These are phyloP conservation scores for Chloroidium sp. DNA, from an alignment of 163 green algal genomes.

Conservation along the genomic window DNA sequence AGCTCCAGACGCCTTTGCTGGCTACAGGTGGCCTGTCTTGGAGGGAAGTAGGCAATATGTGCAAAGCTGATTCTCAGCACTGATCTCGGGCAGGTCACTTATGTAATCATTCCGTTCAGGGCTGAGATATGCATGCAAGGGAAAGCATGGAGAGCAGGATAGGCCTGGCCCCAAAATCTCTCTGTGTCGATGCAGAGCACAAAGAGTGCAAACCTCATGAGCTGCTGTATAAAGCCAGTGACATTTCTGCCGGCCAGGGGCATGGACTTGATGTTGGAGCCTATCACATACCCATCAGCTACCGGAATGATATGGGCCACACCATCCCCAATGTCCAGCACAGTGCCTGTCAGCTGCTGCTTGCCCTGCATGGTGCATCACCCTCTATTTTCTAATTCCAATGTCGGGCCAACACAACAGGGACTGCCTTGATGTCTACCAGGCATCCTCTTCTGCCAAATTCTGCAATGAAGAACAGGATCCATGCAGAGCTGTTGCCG, in stretches of 20 bases:
- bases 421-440: too few species aligned
- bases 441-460: too few species aligned
- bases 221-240: constrained; percentile 61
- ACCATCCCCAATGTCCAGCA: constrained; percentile 70
- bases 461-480: too few species aligned
- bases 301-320: constrained; percentile 71
- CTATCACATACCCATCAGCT: constrained; percentile 68
- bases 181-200: neutral
- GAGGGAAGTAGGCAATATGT: too few species aligned
- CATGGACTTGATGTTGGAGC: constrained; percentile 43
- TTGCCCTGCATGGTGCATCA: neutral
- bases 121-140: neutral
- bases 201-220: constrained; percentile 38
- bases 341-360: constrained; percentile 49
- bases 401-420: too few species aligned
- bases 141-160: neutral
- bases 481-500: too few species aligned
- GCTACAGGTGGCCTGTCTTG: too few species aligned
- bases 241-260: constrained; percentile 62
- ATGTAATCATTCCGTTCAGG: neutral
- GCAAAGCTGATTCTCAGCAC: too few species aligned
- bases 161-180: neutral
- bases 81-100: too few species aligned
- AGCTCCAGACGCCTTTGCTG: too few species aligned
- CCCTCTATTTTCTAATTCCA: too few species aligned